Conservation (phyloP, 2,329 filamentous ascomycete species). For the Beauveria bassiana region DNA sequence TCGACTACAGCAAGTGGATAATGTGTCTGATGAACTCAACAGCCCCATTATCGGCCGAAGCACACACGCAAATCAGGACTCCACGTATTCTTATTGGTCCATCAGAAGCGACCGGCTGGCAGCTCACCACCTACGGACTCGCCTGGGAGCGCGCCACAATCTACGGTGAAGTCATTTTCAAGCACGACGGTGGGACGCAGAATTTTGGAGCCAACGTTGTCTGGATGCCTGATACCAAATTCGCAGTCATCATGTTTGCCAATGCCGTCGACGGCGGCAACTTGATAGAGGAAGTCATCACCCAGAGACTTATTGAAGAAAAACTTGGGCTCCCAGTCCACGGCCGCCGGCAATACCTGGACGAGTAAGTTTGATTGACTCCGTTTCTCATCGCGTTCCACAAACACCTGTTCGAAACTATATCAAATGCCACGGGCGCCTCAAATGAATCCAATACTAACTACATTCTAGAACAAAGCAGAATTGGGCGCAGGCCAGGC, state of each 20-base stretch:
- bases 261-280: slow-evolving; percentile 35
- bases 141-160: slow-evolving; percentile 15
- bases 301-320: slow-evolving; percentile 17
- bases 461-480: background rate
- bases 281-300: slow-evolving; percentile 13
- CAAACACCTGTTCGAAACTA: too few relatives aligned
- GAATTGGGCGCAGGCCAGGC: background rate
- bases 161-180: slow-evolving; percentile 12
- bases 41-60: background rate
- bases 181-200: slow-evolving; percentile 14
- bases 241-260: slow-evolving; percentile 15
- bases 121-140: slow-evolving; percentile 13
- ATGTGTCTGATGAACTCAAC: slow-evolving; percentile 28
- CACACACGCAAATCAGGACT: background rate
- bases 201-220: slow-evolving; percentile 14
- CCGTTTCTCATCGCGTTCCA: background rate
- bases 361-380: background rate
- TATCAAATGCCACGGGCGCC: too few relatives aligned
- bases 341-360: slow-evolving; percentile 14
- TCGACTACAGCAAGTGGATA: slow-evolving; percentile 42
- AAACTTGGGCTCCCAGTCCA: slow-evolving; percentile 4
- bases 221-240: slow-evolving; percentile 15
- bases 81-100: background rate
- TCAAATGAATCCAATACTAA: background rate
- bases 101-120: background rate